Evolutionary conservation across 2,329 filamentous ascomycete genomes (phyloP), one percentile per base, ranked within the genome.

Genomic region (Ciborinia camelliae): DNA sequence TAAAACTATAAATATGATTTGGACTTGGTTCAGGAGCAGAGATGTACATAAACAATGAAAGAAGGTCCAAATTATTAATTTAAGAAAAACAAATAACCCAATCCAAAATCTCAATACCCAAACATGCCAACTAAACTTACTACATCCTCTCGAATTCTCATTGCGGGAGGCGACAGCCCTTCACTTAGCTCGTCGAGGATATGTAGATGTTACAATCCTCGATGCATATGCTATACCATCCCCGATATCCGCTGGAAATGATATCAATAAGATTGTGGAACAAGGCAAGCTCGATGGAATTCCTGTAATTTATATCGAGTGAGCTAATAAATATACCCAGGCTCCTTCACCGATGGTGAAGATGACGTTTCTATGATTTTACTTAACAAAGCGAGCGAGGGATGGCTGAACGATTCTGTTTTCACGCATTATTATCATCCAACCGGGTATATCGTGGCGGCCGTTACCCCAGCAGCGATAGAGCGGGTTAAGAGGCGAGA

Each of bases 241-340:
- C 70, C 75, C 62, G 74, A 76, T 75, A 70, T 86, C 85, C 0
- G 85, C 84, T 0, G 84, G 80, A 26, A 84, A 85, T 65, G 84
- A 87, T 67, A 71, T 87, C 32, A 87, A 87, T 72, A 87, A 87
- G 73, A 86, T 87, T 63, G 77, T 87, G 10, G 69, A 71, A 65
- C 52, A 71, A 71, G 69, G 68, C 26, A 45, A 32, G 35, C 12
- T 6, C 48, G n/a, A 23, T n/a, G 28, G 15, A 41, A 32, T n/a
- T 39, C 12, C 18, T 18, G 20, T 18, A 12, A n/a, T 28, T 52
- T 14, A 30, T 41, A n/a, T 7, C 2, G 14, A 6, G 37, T 35
- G 35, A 20, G 35, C 59, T 54, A 43, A 62, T 26, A 70, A 43
- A 62, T 26, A 70, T 67, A 10, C 66, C 68, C 14, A 67, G 69